Base-by-base conservation (phyloP, 495 filamentous ascomycete genomes). In the Hypoxylon rickii region DNA sequence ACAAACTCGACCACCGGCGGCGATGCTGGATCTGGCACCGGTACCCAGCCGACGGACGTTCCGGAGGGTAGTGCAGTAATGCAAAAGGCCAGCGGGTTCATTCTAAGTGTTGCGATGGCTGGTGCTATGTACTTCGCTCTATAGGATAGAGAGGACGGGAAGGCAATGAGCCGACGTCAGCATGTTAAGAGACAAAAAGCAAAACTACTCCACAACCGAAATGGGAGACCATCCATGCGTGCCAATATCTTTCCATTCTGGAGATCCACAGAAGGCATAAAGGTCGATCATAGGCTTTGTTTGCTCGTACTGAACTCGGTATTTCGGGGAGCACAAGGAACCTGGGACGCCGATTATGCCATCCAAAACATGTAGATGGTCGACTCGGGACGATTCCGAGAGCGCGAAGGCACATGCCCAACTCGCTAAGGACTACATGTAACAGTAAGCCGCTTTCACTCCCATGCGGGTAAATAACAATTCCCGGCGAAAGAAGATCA, bases 381-480 rank as follows among this genome's bases (percentile, higher is more conserved):
- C 24, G 37, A 43, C 19, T 59, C 29, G 37, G 47, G 53, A 33
- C 15, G 43, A 53, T 44, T 43, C 55, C 41, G 44, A 29, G 33
- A 24, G 26, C 31, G 29, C 18, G 40, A 44, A 29, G 46, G 41
- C 33, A 29, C 37, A 13, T 53, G 29, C 46, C 40, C 17, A 40
- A 42, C 47, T 51, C 52, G 58, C 47, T 48, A 44, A 36, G 11
- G 26, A 47, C 29, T 13, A 29, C 52, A 56, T 52, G 52, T 51
- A 62, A 62, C 58, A 62, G 58, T 62, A 62, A 56, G 58, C 58
- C 24, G 10, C 10, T 10, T 29, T 53, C 42, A 40, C 24, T 47
- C 48, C 13, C 43, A 45, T 24, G 59, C 59, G 59, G 59, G 39
- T 58, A 63, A 63, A 63, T 63, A 58, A 58, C 49, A 49, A 63